Base-by-base conservation (phyloP, 345 rosid genomes). In the Brassica cretica region DNA sequence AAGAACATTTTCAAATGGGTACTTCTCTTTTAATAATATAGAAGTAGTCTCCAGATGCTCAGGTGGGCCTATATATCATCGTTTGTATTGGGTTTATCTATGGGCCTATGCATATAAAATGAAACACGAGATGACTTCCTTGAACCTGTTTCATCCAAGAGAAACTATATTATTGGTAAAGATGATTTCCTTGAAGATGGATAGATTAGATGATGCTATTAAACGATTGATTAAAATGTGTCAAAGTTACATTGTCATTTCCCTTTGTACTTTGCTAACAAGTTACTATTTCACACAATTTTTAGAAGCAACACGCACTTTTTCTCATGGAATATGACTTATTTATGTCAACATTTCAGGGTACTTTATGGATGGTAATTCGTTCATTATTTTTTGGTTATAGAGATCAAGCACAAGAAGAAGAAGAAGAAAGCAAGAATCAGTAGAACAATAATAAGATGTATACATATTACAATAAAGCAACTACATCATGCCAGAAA, bases 381-480 rank as follows among this genome's bases (percentile, higher is more conserved):
- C 25, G 3, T 60, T 1, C 30, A 44, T 18, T 44, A 27, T 21
- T 46, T 29, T 46, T 11, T 46, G 21, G 62, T 73, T 18, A 8
- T 16, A n/a, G n/a, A 49, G 24, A 49, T 32, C 18, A 74, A 74
- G 24, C 11, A 4, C 35, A 65, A 53, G 24, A 64, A 65, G 12
- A n/a, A 37, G 11, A 68, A 25, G 62, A 64, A 68, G 6, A 24
- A 35, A 65, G 39, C 65, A 24, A 24, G 18, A 33, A 35, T 5
- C 72, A 56, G 2, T 39, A 72, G 16, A 60, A 41, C 8, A 61
- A 62, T 24, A 27, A 72, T 25, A 39, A 58, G 15, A 1, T 27
- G 67, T 41, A 75, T 55, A 64, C n/a, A 65, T 27, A 56, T 44
- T 7, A 76, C 19, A 62, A 25, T 25, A 76, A 76, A 70, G 29